These are phyloP conservation scores for Mortierella sp. DNA, from an alignment of 371 early-diverging fungal species.

Conservation along the genomic window DNA sequence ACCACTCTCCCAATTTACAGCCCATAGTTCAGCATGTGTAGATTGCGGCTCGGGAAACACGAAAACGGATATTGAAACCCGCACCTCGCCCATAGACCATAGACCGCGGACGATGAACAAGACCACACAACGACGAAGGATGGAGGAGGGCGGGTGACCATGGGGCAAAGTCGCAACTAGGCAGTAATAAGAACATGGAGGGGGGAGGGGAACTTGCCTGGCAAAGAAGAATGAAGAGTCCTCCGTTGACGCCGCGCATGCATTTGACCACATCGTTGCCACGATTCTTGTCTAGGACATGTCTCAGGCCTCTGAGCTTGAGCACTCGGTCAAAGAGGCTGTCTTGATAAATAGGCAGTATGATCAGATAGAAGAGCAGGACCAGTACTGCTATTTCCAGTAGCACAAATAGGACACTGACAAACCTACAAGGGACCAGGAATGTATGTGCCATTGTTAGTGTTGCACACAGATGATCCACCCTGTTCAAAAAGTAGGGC, in stretches of 20 bases:
- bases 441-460: not conserved
- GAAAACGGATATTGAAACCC: slow-evolving; percentile 24
- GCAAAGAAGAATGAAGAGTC: slow-evolving; percentile 35
- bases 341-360: slow-evolving; percentile 65
- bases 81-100: too few species aligned
- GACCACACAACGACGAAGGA: too few species aligned
- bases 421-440: slow-evolving; percentile 33
- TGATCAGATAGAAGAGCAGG: slow-evolving; percentile 62
- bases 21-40: not conserved
- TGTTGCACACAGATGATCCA: not conserved
- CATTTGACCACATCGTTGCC: slow-evolving; percentile 50
- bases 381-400: slow-evolving; percentile 63
- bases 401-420: slow-evolving; percentile 63
- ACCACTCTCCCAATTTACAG: too few species aligned
- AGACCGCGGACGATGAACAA: too few species aligned
- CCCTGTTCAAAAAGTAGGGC: too few species aligned
- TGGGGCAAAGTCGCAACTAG: too few species aligned
- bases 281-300: slow-evolving; percentile 57
- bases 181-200: too few species aligned
- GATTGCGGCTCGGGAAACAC: slow-evolving; percentile 16
- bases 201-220: too few species aligned
- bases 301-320: slow-evolving; percentile 58
- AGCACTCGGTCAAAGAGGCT: slow-evolving; percentile 66
- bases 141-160: too few species aligned
- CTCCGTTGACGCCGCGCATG: slow-evolving; percentile 47